Percentiles rank a stretch among this genome's conserved stretches.
phyloP scores from a whole-genome alignment of 1,284 basidiomycete species.

The Leccinum subrobustum region DNA sequence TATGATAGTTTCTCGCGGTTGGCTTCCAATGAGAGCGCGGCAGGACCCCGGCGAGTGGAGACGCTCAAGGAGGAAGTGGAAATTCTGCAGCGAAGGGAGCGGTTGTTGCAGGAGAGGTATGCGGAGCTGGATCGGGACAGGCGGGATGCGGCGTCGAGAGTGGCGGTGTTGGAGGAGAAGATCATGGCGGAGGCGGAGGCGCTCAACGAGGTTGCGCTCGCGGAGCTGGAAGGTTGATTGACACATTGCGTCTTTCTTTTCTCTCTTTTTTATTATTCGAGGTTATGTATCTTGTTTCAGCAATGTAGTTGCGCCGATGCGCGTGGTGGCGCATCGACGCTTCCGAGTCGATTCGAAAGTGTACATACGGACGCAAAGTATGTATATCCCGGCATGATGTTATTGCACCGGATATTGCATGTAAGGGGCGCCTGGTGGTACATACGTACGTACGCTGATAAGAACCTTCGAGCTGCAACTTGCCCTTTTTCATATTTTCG shows the following conservation, averaged over 20 bases:
- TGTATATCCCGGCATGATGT: background rate
- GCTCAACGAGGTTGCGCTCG: conserved; percentile 72
- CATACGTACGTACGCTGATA: background rate
- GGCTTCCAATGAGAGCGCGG: conserved; percentile 67
- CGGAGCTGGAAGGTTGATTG: conserved; percentile 50
- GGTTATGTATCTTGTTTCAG: conserved; percentile 9
- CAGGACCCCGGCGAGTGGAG: conserved; percentile 73
- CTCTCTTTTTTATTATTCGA: conserved; percentile 14
- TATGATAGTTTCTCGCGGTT: conserved; percentile 77
- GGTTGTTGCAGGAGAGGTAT: conserved; percentile 76
- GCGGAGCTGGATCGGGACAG: conserved; percentile 79
- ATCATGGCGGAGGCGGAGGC: conserved; percentile 82
- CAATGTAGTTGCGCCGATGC: background rate
- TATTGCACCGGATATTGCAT: background rate
- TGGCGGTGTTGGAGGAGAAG: conserved; percentile 68
- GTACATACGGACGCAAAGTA: background rate
- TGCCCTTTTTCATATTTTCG: background rate
- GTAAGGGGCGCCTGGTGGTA: background rate
- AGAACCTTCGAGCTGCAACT: background rate
- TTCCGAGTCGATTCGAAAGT: background rate
- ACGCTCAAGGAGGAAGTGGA: conserved; percentile 84
- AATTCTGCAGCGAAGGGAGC: conserved; percentile 72
- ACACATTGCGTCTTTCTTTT: background rate
- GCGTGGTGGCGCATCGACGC: background rate
- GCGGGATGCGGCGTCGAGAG: conserved; percentile 58